Conservation (phyloP, 495 filamentous ascomycete genomes). For the Chaetomium cochliodes region DNA sequence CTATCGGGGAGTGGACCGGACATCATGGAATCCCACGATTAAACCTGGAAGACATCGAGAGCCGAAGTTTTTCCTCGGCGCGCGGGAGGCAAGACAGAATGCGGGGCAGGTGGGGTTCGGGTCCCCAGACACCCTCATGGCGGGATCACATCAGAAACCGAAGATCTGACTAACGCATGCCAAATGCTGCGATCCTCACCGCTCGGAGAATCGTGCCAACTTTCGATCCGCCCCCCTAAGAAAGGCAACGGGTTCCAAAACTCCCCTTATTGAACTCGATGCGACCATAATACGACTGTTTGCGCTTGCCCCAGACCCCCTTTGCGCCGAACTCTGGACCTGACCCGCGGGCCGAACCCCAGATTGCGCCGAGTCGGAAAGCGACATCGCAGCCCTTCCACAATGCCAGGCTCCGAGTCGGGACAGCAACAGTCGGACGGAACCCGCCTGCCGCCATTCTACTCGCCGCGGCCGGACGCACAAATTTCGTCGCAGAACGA, state of each 20-base stretch:
- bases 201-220: conserved; percentile 1
- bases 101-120: conserved; percentile 10
- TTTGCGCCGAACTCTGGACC: background rate
- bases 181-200: conserved; percentile 13
- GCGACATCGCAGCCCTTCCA: conserved; percentile 13
- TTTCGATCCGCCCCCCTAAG: background rate
- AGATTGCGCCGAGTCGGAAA: background rate
- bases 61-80: conserved; percentile 14
- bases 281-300: background rate
- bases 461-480: conserved; percentile 44
- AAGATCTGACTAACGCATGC: conserved; percentile 29
- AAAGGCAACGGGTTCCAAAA: background rate
- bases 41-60: background rate
- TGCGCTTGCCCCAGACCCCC: background rate
- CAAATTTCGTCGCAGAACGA: conserved; percentile 23
- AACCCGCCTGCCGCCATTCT: conserved; percentile 46
- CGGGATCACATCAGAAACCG: conserved; percentile 5
- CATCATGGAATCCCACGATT: no score
- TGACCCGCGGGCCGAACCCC: conserved; percentile 7
- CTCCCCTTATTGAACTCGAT: conserved; percentile 3
- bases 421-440: conserved; percentile 33
- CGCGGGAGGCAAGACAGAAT: conserved; percentile 3
- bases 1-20: no score
- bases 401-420: conserved; percentile 22
- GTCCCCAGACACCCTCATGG: conserved; percentile 4